Conservation (phyloP, 805 yeast genomes). For the Komagataella populi region DNA sequence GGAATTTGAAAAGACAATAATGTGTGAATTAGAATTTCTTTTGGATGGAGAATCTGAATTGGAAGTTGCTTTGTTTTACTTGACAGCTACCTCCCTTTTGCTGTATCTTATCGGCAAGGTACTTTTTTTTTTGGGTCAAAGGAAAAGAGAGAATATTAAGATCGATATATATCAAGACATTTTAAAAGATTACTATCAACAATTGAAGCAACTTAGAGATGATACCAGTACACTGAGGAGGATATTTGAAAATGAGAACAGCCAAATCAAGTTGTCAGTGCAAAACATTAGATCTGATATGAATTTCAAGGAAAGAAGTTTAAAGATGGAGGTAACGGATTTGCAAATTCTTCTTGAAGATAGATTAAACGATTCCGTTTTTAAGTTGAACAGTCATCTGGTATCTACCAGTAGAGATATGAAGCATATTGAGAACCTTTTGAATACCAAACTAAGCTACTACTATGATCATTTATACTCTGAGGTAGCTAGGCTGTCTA, state of each 20-base stretch:
- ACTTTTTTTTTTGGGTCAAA: background rate
- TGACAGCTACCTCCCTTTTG: background rate
- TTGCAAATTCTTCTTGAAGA: background rate
- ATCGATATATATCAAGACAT: background rate
- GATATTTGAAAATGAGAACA: background rate
- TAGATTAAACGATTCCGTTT: background rate
- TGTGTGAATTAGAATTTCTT: background rate
- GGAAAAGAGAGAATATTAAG: background rate
- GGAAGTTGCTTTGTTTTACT: background rate
- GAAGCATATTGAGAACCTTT: background rate
- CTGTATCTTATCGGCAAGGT: background rate
- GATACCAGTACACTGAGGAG: background rate
- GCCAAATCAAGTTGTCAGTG: background rate
- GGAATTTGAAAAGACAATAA: background rate
- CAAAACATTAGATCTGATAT: background rate
- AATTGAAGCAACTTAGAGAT: background rate
- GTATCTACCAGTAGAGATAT: background rate
- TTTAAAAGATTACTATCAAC: background rate
- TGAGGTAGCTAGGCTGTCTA: background rate
- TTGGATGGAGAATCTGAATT: background rate
- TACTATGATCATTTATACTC: background rate
- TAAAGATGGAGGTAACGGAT: background rate
- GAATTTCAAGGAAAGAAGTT: background rate
- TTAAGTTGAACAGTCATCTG: background rate
- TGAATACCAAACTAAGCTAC: background rate